A percentile compares a stretch with the other conserved stretches of the same genome.
phyloP scores from a whole-genome alignment of 2,329 filamentous ascomycete species.

The Alternaria angustiovoidea region DNA sequence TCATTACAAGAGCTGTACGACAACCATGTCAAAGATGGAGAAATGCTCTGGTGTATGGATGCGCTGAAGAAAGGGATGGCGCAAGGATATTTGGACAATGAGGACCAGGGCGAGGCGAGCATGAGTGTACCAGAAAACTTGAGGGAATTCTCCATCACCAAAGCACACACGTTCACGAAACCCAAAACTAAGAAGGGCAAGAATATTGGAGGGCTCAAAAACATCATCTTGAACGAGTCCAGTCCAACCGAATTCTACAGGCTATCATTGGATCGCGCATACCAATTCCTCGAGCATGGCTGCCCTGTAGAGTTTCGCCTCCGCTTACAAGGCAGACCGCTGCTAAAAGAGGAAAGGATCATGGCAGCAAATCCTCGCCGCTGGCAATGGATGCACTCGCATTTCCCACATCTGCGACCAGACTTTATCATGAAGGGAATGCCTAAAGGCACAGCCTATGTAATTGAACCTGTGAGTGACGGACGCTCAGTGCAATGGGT shows the following conservation, averaged over 20 bases:
- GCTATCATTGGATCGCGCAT: slow-evolving; percentile 31
- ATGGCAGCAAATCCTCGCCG: neutral
- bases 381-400: slow-evolving; percentile 34
- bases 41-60: slow-evolving; percentile 26
- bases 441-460: slow-evolving; percentile 31
- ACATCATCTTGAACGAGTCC: slow-evolving; percentile 24
- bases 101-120: slow-evolving; percentile 5
- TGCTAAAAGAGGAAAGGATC: slow-evolving; percentile 12
- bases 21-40: slow-evolving; percentile 28
- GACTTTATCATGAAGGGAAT: slow-evolving; percentile 43
- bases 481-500: slow-evolving; percentile 38
- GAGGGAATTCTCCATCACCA: slow-evolving; percentile 22
- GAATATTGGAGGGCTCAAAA: slow-evolving; percentile 27
- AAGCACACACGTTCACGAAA: slow-evolving; percentile 7
- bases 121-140: neutral
- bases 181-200: slow-evolving; percentile 8
- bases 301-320: slow-evolving; percentile 36
- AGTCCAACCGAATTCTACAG: slow-evolving; percentile 19
- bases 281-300: slow-evolving; percentile 31
- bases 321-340: slow-evolving; percentile 7
- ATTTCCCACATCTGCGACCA: slow-evolving; percentile 42
- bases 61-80: slow-evolving; percentile 9
- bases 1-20: slow-evolving; percentile 31
- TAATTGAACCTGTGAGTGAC: slow-evolving; percentile 34
- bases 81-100: slow-evolving; percentile 3